Evolutionary conservation across 2,329 filamentous ascomycete genomes (phyloP), one percentile per base, ranked within the genome.

Genomic region (Biscogniauxia mediterranea): DNA sequence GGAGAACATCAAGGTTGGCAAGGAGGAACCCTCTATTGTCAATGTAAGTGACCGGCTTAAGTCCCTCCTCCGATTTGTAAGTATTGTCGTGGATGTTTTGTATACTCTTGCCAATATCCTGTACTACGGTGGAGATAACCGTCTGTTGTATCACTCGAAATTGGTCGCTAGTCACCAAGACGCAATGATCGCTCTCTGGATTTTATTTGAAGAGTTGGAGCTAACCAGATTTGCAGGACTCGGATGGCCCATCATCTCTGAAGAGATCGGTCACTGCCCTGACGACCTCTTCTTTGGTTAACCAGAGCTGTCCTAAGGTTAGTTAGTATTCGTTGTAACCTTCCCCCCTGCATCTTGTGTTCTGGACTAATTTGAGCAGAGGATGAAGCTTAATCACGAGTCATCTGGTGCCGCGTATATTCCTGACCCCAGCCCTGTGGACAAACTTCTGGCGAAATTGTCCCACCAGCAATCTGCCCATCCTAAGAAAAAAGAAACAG

Each of bases 401-500:
- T 52, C 70, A 3, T 63, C 67, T 15, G 65, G 70, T 32, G 60
- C 61, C 58, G 68, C 73, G 9, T 71, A 69, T 5, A 64, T 73
- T 11, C 64, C 71, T 54, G 81, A 83, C 50, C 65, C 76, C 28
- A 83, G 81, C 59, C 80, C 83, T 8, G 86, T 93, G 81, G 91
- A 95, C 69, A 88, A 88, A 62, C 84, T 93, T 56, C 79, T 93
- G 65, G 85, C 89, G 59, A 90, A 88, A 72, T 81, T 94, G 54
- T 85, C 86, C n/a, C 88, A 93, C 73, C 89, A 92, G 70, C 85
- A 89, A 70, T 79, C 79, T 52, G 73, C 81, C n/a, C 75, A 89
- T 55, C 80, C 80, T 56, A 82, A 85, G 73, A 86, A 89, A 70
- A 84, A 83, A 63, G 80, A 85, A 60, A 79, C 80, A 57, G 72